Percentiles rank a stretch among this genome's conserved stretches.
Conservation (phyloP, 345 rosid species). For the Brassica napus region Da-Ae NC_063435.1:3203501-3204000, state of each 20-base stretch:
- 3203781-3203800: constrained; percentile 41
- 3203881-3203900: neutral
- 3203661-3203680: neutral
- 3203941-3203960: neutral
- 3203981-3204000: neutral
- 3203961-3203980: neutral
- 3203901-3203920: neutral
- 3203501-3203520: neutral
- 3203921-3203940: neutral
- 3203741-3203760: constrained; percentile 40
- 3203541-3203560: no score
- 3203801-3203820: constrained; percentile 39
- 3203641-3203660: neutral
- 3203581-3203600: no score
- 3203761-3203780: constrained; percentile 31
- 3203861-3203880: constrained; percentile 63
- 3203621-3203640: no score
- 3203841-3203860: constrained; percentile 68
- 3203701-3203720: constrained; percentile 47
- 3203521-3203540: no score
- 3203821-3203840: constrained; percentile 57
- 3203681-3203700: neutral
- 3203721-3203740: constrained; percentile 38
- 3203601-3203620: no score
- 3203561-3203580: no score